These are phyloP conservation scores for Golubevia pallescens DNA, from an alignment of 1,284 basidiomycete species.

Conservation along the genomic window DNA sequence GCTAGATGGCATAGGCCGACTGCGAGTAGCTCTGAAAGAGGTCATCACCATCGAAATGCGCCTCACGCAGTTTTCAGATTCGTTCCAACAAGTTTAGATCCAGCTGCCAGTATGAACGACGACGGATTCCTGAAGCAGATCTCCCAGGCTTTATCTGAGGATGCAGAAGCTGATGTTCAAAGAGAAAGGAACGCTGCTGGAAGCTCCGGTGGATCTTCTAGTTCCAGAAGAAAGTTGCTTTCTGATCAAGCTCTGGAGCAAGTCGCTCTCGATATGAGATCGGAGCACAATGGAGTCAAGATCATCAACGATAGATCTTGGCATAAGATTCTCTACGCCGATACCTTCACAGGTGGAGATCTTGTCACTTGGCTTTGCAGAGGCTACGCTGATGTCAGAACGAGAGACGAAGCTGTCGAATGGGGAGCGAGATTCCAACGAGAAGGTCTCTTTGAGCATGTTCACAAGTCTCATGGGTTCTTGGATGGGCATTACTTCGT, in stretches of 20 bases:
- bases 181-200: slow-evolving; percentile 17
- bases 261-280: slow-evolving; percentile 39
- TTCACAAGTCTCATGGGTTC: slow-evolving; percentile 49
- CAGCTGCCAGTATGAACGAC: slow-evolving; percentile 49
- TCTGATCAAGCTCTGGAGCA: slow-evolving; percentile 3
- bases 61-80: slow-evolving; percentile 28
- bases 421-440: slow-evolving; percentile 40
- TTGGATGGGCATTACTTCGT: slow-evolving; percentile 61
- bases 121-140: slow-evolving; percentile 51
- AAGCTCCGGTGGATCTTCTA: not conserved
- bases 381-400: slow-evolving; percentile 43
- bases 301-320: slow-evolving; percentile 53
- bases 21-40: not conserved
- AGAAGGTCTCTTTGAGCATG: slow-evolving; percentile 53
- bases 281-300: slow-evolving; percentile 27
- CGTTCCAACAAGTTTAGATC: slow-evolving; percentile 59
- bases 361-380: slow-evolving; percentile 57
- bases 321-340: slow-evolving; percentile 53
- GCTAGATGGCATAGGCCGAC: slow-evolving; percentile 24
- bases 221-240: not conserved
- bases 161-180: slow-evolving; percentile 22
- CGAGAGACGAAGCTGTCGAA: slow-evolving; percentile 52
- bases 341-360: slow-evolving; percentile 56
- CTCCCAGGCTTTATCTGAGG: slow-evolving; percentile 24
- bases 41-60: not conserved